Evolutionary conservation across 2,329 filamentous ascomycete species (phyloP), one percentile per base, ranked within the genome.

Genomic region (Fusarium pseudoanthophilum): DNA sequence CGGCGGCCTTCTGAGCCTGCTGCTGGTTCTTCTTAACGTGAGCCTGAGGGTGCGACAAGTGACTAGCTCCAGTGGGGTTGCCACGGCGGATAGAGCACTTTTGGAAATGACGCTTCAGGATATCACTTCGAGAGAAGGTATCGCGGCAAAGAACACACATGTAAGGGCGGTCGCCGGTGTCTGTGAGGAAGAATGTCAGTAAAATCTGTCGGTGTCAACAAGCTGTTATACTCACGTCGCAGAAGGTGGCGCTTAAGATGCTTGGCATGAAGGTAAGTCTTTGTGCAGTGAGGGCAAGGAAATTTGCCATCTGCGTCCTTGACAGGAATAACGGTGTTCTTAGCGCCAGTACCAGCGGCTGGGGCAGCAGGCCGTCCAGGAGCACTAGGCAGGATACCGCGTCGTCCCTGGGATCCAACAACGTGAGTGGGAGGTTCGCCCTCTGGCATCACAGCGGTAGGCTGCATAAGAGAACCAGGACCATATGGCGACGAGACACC

Each of bases 271-370:
- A 98, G 88, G 81, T 99, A 99, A 11, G 95, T 98, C 87, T 98
- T 98, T 79, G 94, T 97, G 85, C 96, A 99, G 83, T 98, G 95
- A 78, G 95, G 95, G 85, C 96, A 99, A 68, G 96, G 95, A 81
- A 97, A 99, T 86, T 98, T 98, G 80, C 96, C 96, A 82, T 98
- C 95, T 14, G 95, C 94, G 83, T 98, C 95, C 86, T 98, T 98
- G 77, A 94, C 92, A 21, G 95, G 95, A 72, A 97, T 96, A 71
- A 93, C 90, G 69, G 93, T 92, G 78, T 89, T 93, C 87, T 97
- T 97, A 15, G 89, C 87, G 36, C 89, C 88, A 74, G 90, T 91
- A 48, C 93, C 92, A 26, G 90, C 88, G 28, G 92, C 86, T 37
- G 93, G 91, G 32, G 94, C 93, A 60, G 93, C 91, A 63, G 95